Evolutionary conservation across 2,329 filamentous ascomycete species (phyloP), one percentile per base, ranked within the genome.

Genomic region (Ilyonectria robusta): DNA sequence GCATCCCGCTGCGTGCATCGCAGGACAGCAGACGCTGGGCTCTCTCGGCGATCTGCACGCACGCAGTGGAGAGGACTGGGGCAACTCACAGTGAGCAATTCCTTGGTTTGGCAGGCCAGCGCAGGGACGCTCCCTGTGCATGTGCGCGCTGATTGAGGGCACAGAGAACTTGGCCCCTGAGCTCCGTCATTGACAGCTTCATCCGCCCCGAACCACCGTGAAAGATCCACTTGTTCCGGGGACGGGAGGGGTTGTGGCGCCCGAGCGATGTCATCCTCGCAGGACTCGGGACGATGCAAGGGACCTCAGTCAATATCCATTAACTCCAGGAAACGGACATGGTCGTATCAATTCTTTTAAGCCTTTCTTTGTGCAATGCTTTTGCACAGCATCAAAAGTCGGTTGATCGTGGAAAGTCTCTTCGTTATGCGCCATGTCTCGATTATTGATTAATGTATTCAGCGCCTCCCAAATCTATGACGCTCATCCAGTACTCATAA

Each of bases 81-180:
- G 44, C 33, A 56, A n/a, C 17, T 42, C 7, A 17, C 37, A 15
- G 37, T 13, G 10, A 4, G 17, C 17, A 8, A 42, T n/a, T 37
- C 15, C 53, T 19, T 6, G 21, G 51, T 33, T 23, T 64, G 37
- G 46, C 53, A 19, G 48, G 46, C 23, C 37, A 33, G 60, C 51
- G 62, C 68, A 68, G 62, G 65, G 65, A 58, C 61, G 65, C 19
- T 60, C 68, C 68, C 29, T 68, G 62, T 44, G 59, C 53, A 42
- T 37, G 54, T 57, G 40, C 60, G 23, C 55, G 23, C 40, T 47
- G 40, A 19, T 26, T 26, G 21, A 29, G 19, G 26, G 26, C 26
- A 26, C 26, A 26, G 26, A 26, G 26, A 26, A 26, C 26, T 26
- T 26, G 6, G 26, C 26, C 26, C 57, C 17, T 42, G 46, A 42